These are phyloP conservation scores for Thamnidium elegans DNA, from an alignment of 192 early-diverging fungal genomes.

Conservation along the genomic window DNA sequence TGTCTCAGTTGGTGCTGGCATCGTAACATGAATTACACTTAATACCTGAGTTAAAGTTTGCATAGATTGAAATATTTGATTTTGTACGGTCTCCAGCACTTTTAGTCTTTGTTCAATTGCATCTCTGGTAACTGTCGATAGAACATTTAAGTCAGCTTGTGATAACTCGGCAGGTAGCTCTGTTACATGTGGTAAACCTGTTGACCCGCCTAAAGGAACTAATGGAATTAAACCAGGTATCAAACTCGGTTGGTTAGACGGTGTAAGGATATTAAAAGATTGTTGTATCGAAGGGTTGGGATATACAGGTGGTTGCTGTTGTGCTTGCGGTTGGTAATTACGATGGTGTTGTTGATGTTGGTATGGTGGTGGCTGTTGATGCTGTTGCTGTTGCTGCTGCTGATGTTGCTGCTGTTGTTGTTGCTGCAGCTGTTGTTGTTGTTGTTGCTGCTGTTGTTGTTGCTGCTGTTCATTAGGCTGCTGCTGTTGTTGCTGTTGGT, in stretches of 20 bases:
- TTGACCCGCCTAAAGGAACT: not conserved
- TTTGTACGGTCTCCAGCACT: slow-evolving; percentile 58
- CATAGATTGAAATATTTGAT: slow-evolving; percentile 54
- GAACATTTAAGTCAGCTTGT: slow-evolving; percentile 54
- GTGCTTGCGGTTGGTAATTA: not conserved
- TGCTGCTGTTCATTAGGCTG: not conserved
- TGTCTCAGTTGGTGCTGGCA: not conserved
- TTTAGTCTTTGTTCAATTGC: slow-evolving; percentile 64
- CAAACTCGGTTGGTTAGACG: slow-evolving; percentile 7
- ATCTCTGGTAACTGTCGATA: slow-evolving; percentile 56
- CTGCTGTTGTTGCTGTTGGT: no score
- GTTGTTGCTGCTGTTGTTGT: slow-evolving; percentile 19
- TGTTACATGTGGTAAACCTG: not conserved
- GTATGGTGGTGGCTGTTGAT: not conserved
- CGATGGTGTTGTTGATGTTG: slow-evolving; percentile 16
- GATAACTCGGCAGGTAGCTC: slow-evolving; percentile 8
- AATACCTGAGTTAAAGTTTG: slow-evolving; percentile 40
- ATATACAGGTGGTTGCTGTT: not conserved
- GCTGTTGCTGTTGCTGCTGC: slow-evolving; percentile 16
- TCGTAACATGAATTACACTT: slow-evolving; percentile 34
- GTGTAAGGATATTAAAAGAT: not conserved
- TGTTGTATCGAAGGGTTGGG: not conserved
- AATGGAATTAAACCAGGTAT: slow-evolving; percentile 35
- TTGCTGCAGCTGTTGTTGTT: not conserved
- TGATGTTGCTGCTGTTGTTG: slow-evolving; percentile 14